These are phyloP conservation scores for Vigna unguiculata DNA, from an alignment of 306 rosid species.

Conservation along the genomic window DNA sequence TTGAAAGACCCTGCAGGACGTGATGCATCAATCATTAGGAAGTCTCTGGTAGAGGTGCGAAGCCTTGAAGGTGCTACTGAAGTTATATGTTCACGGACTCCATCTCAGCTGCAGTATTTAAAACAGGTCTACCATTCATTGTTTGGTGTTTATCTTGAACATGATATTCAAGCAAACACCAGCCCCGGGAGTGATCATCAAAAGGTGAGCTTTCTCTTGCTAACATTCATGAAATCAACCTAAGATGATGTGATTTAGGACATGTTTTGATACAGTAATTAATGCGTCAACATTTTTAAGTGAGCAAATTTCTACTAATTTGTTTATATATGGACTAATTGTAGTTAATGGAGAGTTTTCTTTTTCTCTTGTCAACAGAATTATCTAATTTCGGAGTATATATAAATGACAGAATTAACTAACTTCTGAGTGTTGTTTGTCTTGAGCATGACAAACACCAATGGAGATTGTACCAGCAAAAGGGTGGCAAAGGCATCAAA, in stretches of 20 bases:
- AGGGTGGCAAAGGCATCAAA: too few relatives aligned
- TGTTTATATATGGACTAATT: too few relatives aligned
- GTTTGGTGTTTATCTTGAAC: slow-evolving; percentile 60
- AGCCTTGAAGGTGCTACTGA: slow-evolving; percentile 72
- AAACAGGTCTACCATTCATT: slow-evolving; percentile 67
- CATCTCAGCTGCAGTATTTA: slow-evolving; percentile 77
- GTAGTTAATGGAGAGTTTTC: too few relatives aligned
- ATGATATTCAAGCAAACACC: slow-evolving; percentile 58
- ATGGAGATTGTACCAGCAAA: too few relatives aligned
- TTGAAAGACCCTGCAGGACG: slow-evolving; percentile 79
- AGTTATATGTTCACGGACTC: slow-evolving; percentile 79
- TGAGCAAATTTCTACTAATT: too few relatives aligned
- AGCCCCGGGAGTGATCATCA: slow-evolving; percentile 63
- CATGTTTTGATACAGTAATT: too few relatives aligned
- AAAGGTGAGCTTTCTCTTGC: slow-evolving; percentile 53
- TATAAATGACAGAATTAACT: too few relatives aligned
- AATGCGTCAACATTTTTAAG: too few relatives aligned
- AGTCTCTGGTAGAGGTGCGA: slow-evolving; percentile 41
- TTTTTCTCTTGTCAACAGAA: too few relatives aligned
- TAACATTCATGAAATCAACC: slow-evolving; percentile 31
- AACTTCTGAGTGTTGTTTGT: too few relatives aligned
- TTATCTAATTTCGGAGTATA: too few relatives aligned
- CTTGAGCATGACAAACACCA: too few relatives aligned
- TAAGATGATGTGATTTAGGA: slow-evolving; percentile 53
- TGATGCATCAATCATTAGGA: slow-evolving; percentile 62